Percentiles rank a stretch among this genome's conserved stretches.
These are phyloP conservation scores for Holtermannia corniformis DNA, from an alignment of 768 basidiomycete species.

Conservation along the genomic window DNA sequence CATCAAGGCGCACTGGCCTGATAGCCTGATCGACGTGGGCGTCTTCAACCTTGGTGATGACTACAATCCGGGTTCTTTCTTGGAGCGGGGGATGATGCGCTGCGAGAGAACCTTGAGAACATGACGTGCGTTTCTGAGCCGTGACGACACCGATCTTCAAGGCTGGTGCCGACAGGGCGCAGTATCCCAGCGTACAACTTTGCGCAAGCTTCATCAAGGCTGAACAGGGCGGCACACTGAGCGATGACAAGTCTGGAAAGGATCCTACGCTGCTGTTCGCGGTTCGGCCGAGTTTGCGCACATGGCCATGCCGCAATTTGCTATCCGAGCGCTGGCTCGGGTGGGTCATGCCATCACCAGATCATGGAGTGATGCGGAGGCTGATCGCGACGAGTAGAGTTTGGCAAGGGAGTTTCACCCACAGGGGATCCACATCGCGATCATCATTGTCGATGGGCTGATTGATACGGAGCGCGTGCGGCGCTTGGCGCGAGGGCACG, in stretches of 20 bases:
- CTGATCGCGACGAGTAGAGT: no score
- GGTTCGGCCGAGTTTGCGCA: neutral
- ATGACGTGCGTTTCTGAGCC: conserved; percentile 26
- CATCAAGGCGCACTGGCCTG: conserved; percentile 27
- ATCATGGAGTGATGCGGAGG: no score
- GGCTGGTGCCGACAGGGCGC: conserved; percentile 6
- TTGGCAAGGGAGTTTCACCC: conserved; percentile 39
- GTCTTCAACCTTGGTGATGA: conserved; percentile 25
- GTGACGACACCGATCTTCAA: neutral
- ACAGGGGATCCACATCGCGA: conserved; percentile 38
- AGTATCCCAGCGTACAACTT: conserved; percentile 29
- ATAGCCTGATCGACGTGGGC: conserved; percentile 26
- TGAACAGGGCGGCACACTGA: conserved; percentile 2
- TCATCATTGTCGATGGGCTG: conserved; percentile 33
- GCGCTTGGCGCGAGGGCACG: conserved; percentile 10
- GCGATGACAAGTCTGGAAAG: neutral
- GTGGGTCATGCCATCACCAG: no score
- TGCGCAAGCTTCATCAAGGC: conserved; percentile 22
- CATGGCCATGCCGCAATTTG: neutral
- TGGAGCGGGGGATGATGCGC: conserved; percentile 22
- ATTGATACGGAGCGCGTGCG: conserved; percentile 21
- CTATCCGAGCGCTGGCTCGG: neutral
- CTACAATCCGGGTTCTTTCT: conserved; percentile 21
- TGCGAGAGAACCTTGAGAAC: conserved; percentile 15
- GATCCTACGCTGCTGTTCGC: conserved; percentile 22